Evolutionary conservation across 805 yeast species (phyloP).

Genomic region (Barnettozyma populi): DNA sequence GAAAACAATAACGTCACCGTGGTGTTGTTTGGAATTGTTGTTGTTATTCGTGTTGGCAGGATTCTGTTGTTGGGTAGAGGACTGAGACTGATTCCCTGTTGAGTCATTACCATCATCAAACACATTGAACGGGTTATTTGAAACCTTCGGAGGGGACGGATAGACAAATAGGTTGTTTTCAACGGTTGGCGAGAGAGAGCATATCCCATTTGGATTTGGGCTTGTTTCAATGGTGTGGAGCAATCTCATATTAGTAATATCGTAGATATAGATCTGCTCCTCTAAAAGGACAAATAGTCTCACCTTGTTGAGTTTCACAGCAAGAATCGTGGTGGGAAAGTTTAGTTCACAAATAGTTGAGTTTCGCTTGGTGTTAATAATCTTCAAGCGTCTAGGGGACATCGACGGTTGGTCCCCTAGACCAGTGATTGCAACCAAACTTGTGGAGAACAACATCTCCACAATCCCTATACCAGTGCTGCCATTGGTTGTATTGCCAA

Average conservation of each 20-base stretch:
- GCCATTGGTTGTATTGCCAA: background rate
- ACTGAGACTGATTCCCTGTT: background rate
- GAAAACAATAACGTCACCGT: constrained; percentile 67
- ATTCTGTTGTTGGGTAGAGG: constrained; percentile 1
- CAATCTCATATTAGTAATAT: constrained; percentile 63
- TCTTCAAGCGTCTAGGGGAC: constrained; percentile 77
- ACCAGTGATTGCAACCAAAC: constrained; percentile 68
- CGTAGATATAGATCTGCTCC: constrained; percentile 68
- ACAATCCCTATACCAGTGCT: constrained; percentile 51
- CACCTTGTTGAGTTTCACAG: constrained; percentile 60
- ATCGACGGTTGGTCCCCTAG: constrained; percentile 60
- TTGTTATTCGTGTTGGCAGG: constrained; percentile 11
- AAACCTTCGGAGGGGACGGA: constrained; percentile 67
- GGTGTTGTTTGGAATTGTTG: constrained; percentile 31
- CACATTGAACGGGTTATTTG: constrained; percentile 16
- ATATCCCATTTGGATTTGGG: constrained; percentile 48
- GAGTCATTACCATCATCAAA: constrained; percentile 4
- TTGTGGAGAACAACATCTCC: constrained; percentile 74
- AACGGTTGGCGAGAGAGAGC: constrained; percentile 52
- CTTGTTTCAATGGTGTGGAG: constrained; percentile 48
- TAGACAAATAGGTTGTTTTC: constrained; percentile 58
- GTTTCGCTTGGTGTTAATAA: constrained; percentile 69
- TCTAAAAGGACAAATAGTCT: constrained; percentile 55
- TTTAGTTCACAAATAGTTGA: constrained; percentile 64
- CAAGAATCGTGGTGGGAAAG: constrained; percentile 56